Percentiles rank a stretch among this genome's conserved stretches.
Evolutionary conservation across 1,139 yeast species (phyloP).

Genomic region (Wickerhamiella pararugosa): DNA sequence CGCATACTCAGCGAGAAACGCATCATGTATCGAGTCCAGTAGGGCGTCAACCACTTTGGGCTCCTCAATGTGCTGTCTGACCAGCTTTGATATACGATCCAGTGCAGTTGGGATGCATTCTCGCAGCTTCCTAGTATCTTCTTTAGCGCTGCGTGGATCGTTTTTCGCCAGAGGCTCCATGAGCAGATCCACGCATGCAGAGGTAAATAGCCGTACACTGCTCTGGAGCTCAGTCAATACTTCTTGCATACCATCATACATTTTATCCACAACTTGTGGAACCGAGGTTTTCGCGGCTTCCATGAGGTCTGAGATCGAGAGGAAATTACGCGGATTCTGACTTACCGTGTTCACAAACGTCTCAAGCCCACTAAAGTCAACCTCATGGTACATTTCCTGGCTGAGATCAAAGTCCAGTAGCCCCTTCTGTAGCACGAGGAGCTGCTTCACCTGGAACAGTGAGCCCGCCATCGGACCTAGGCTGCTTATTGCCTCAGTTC

Average conservation of each 20-base stretch:
- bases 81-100: conserved; percentile 40
- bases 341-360: conserved; percentile 39
- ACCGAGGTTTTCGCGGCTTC: conserved; percentile 54
- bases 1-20: conserved; percentile 35
- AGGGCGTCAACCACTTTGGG: conserved; percentile 33
- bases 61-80: conserved; percentile 34
- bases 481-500: conserved; percentile 28
- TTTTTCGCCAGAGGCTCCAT: conserved; percentile 24
- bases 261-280: conserved; percentile 71
- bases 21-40: conserved; percentile 46
- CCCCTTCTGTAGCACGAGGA: conserved; percentile 55
- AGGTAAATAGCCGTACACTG: conserved; percentile 50
- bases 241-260: conserved; percentile 74
- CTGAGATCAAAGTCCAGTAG: conserved; percentile 72
- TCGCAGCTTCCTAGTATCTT: conserved; percentile 30
- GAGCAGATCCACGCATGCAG: conserved; percentile 25
- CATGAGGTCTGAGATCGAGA: conserved; percentile 31
- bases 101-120: conserved; percentile 36
- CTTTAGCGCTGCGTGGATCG: conserved; percentile 18
- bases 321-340: conserved; percentile 14
- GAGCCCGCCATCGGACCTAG: conserved; percentile 41
- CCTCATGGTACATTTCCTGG: conserved; percentile 49
- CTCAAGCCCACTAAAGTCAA: conserved; percentile 59
- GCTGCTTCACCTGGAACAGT: conserved; percentile 55
- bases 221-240: conserved; percentile 58